Base-by-base conservation (phyloP, 139 green algal species). In the Deuterostichococcus epilithicus region DNA sequence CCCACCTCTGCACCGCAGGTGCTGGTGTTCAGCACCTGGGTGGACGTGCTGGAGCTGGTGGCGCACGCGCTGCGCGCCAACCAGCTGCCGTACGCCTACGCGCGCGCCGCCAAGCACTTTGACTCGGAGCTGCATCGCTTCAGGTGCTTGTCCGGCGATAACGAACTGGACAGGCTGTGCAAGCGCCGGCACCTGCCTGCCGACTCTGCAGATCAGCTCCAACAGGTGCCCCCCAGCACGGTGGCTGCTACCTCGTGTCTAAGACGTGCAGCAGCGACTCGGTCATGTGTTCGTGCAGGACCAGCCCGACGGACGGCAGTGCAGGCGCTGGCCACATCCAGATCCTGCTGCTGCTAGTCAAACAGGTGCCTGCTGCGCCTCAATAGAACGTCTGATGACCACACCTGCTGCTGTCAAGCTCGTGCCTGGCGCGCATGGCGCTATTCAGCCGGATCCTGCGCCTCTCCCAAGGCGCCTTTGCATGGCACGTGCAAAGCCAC, bases 21-120 rank as follows among this genome's bases (percentile, higher is more conserved):
- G n/a, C 79, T 97, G 34, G 86, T 97, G 23, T 96, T 97, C 72
- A 87, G 76, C 36, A 80, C 83, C n/a, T 97, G 94, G 92, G 69
- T 75, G 25, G 92, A 96, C 74, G 85, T 94, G 36, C 81, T 97
- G 44, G 84, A 91, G n/a, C 79, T 97, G 47, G 37, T 97, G 38
- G 80, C 70, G 8, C 73, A 82, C 28, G 88, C 79, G 8, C 32
- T 87, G 6, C 10, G 26, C 0, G 70, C 71, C 47, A 97, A 95
- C 79, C 45, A 78, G 26, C 59, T 94, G 52, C 78, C 78, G 18
- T 76, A 80, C 33, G 83, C 82, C 1, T 76, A 87, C 52, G 83
- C 89, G 0, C 73, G 78, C 5, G 72, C 68, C 5, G 73, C 69
- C n/a, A 80, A 85, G 35, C 70, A 75, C 4, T 88, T 94, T 52